Evolutionary conservation across 2,329 filamentous ascomycete genomes (phyloP).

Genomic region (Apiospora hydei): DNA sequence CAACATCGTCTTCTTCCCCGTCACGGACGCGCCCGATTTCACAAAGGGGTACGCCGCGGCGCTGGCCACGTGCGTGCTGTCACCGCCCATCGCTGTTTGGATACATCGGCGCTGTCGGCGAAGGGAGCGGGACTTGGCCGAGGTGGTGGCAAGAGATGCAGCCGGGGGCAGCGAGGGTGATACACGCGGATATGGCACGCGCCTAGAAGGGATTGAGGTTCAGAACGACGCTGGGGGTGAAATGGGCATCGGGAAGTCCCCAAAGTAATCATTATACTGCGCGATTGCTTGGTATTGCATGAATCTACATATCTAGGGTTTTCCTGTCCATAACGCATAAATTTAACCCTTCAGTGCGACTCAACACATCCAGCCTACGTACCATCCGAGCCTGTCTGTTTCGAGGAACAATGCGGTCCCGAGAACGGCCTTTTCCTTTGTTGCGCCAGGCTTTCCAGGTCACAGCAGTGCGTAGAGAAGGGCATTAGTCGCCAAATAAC

Average conservation of each 20-base stretch:
- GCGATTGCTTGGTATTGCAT: no score
- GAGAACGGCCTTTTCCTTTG: neutral
- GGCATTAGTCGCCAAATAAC: neutral
- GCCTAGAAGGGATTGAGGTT: neutral
- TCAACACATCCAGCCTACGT: no score
- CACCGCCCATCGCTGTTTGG: constrained; percentile 20
- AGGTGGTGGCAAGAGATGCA: neutral
- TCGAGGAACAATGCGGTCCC: no score
- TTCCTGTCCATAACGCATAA: no score
- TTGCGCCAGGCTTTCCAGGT: neutral
- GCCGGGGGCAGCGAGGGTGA: neutral
- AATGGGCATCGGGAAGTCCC: fast-evolving
- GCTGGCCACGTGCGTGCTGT: constrained; percentile 16
- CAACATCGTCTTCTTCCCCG: constrained; percentile 24
- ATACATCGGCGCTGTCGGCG: constrained; percentile 4
- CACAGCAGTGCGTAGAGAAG: neutral
- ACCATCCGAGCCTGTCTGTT: no score
- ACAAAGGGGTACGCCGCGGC: constrained; percentile 24
- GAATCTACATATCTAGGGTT: no score
- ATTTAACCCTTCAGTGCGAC: no score
- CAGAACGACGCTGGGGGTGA: neutral
- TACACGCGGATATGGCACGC: neutral
- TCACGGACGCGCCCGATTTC: constrained; percentile 23
- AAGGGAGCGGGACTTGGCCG: neutral
- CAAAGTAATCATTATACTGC: neutral